Conservation (phyloP, 2,329 filamentous ascomycete genomes). For the Boeremia lycopersici region DNA sequence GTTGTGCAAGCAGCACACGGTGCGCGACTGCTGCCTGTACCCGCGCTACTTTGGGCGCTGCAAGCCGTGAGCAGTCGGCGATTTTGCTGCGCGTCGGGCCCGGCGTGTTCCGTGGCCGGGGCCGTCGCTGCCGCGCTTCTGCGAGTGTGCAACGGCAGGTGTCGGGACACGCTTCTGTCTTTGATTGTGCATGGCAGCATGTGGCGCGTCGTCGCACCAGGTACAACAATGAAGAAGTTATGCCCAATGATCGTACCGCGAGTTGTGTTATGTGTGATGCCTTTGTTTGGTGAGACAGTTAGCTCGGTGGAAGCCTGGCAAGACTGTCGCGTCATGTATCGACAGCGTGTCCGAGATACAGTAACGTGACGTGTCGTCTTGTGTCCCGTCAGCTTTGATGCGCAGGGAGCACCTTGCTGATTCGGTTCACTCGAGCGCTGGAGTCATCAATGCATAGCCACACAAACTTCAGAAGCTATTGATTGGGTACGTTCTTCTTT, state of each 20-base stretch:
- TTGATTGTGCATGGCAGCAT: background rate
- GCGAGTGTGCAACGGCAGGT: background rate
- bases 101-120: too few relatives aligned
- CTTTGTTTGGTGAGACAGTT: background rate
- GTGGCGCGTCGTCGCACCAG: slow-evolving; percentile 13
- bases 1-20: slow-evolving; percentile 70
- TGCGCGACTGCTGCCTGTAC: slow-evolving; percentile 74
- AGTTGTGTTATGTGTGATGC: background rate
- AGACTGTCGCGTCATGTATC: slow-evolving; percentile 10
- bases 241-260: slow-evolving; percentile 14
- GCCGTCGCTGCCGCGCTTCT: background rate
- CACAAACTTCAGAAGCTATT: background rate
- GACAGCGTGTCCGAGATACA: slow-evolving; percentile 22
- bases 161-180: background rate
- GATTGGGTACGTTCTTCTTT: background rate
- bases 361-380: background rate
- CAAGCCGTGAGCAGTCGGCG: slow-evolving; percentile 65
- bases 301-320: background rate
- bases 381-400: background rate
- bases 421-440: background rate
- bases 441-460: background rate
- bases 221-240: slow-evolving; percentile 17
- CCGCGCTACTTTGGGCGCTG: slow-evolving; percentile 81
- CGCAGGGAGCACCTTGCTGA: background rate
- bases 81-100: background rate